Percentiles rank a stretch among this genome's conserved stretches.
Evolutionary conservation across 2,329 filamentous ascomycete genomes (phyloP).

Genomic region (Alternaria ethzedia): DNA sequence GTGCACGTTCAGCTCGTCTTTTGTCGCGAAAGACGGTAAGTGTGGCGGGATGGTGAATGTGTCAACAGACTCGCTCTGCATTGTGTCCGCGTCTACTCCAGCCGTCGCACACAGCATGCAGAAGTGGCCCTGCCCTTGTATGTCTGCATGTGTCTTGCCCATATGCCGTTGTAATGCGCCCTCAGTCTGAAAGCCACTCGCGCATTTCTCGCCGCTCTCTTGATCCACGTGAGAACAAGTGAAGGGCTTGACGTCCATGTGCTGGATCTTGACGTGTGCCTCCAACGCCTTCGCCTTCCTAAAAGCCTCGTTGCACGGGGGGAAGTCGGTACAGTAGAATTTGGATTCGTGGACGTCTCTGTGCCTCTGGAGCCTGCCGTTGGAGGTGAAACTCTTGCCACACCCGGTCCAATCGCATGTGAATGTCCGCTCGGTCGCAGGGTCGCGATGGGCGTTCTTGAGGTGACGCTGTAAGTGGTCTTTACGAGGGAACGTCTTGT

Average conservation of each 20-base stretch:
- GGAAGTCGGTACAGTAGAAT: slow-evolving; percentile 75
- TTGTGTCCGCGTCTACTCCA: slow-evolving; percentile 41
- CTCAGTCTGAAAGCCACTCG: slow-evolving; percentile 74
- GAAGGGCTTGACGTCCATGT: slow-evolving; percentile 75
- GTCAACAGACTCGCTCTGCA: slow-evolving; percentile 25
- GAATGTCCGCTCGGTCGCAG: slow-evolving; percentile 67
- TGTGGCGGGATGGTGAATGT: not conserved
- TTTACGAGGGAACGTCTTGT: slow-evolving; percentile 83
- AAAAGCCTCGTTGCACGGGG: slow-evolving; percentile 77
- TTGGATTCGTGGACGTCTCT: slow-evolving; percentile 78
- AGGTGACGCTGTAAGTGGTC: slow-evolving; percentile 87
- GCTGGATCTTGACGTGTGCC: slow-evolving; percentile 78
- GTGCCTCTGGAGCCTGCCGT: slow-evolving; percentile 78
- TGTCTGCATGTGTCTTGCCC: slow-evolving; percentile 71
- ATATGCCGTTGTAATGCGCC: slow-evolving; percentile 75
- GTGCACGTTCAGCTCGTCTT: slow-evolving; percentile 74
- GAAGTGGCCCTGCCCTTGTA: slow-evolving; percentile 64
- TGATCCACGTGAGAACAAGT: slow-evolving; percentile 68
- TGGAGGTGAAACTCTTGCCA: slow-evolving; percentile 80
- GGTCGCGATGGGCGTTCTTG: slow-evolving; percentile 74
- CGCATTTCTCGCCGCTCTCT: slow-evolving; percentile 63
- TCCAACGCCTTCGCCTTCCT: slow-evolving; percentile 86
- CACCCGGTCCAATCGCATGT: slow-evolving; percentile 75
- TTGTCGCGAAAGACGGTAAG: slow-evolving; percentile 67
- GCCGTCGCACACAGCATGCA: slow-evolving; percentile 71